Evolutionary conservation across 257 asterid genomes (phyloP), one percentile per base, ranked within the genome.

Genomic region (Plectranthus barbatus): DNA sequence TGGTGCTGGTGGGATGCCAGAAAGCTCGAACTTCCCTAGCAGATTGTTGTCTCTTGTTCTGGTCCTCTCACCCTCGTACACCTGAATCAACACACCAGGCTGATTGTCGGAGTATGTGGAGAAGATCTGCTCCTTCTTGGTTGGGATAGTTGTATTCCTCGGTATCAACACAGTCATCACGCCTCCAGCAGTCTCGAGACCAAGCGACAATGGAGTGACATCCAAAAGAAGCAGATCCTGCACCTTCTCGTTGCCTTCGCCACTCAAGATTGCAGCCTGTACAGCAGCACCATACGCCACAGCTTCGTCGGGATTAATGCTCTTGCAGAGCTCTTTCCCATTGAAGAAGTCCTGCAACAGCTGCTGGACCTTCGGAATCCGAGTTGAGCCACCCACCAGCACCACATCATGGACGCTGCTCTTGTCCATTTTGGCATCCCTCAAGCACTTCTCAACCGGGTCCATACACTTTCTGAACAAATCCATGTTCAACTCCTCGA

Each of bases 261-360:
- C 74, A 5, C 74, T 60, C 54, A 69, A 10, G n/a, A 68, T 68
- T 0, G 73, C 73, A 6, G 74, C 74, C 7, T 69, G 74, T 1
- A 61, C 74, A 17, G 70, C 70, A 6, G 70, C 75, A 20, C 75
- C 75, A 17, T 62, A 70, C 0, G 75, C 75, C 15, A 70, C 75
- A 4, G 75, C 75, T 7, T 70, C 75, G 5, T 71, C 71, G 1
- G 76, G 71, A 34, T 71, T 64, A 15, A 71, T 71, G 58, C 75
- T 70, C 41, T 64, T 64, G 51, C 69, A 64, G 4, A 64, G 69
- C 60, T 64, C 69, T 6, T 64, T 64, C 5, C 75, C 75, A 5
- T 62, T 70, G 65, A 70, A 70, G 52, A 60, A 69, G 51, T 69
- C 74, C 17, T 61, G 74, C 10, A 69, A 29, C 1, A 69, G 69